Evolutionary conservation across 2,329 filamentous ascomycete species (phyloP), one percentile per base, ranked within the genome.

Genomic region (Fusarium sambucinum): DNA sequence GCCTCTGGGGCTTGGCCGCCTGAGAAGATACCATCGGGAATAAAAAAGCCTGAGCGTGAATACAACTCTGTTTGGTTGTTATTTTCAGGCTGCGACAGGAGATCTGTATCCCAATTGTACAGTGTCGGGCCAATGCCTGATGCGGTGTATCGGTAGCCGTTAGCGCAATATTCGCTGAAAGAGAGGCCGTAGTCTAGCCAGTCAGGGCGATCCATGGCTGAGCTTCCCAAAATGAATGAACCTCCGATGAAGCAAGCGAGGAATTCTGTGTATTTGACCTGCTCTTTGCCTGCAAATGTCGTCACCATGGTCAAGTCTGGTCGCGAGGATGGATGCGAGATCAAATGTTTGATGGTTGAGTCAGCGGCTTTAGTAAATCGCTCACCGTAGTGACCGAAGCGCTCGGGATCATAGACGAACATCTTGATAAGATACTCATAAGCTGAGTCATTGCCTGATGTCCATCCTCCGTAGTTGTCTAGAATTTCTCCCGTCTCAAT

Each of bases 181-280:
- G 37, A 27, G 13, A 64, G 52, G 2, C 59, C 61, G 12, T 59
- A 45, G 6, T 37, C 23, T 8, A 66, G 33, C 60, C 54, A 51
- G 19, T 47, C 60, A 19, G n/a, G 91, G 90, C 60, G 80, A 72
- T 66, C 60, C 80, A 32, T 38, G 90, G 79, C 55, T 83, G 86
- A 59, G 1, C 89, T 85, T 7, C 85, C 88, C 19, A 92, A 83
- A 2, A 83, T 89, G 33, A 90, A 85, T 81, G 90, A 87, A 16
- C 89, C 90, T 6, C 90, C 89, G 2, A 86, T 81, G 73, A 90
- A 92, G 76, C 90, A 92, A 2, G 83, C 83, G 1, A 90, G 78
- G 74, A 92, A 90, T 21, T 72, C 47, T 9, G 58, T 64, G 1
- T 71, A 63, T 29, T 74, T 64, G 6, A 76, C 65, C 11, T 77